These are phyloP conservation scores for Solanum aculeatissimum DNA, from an alignment of 305 asterid species.

Conservation along the genomic window DNA sequence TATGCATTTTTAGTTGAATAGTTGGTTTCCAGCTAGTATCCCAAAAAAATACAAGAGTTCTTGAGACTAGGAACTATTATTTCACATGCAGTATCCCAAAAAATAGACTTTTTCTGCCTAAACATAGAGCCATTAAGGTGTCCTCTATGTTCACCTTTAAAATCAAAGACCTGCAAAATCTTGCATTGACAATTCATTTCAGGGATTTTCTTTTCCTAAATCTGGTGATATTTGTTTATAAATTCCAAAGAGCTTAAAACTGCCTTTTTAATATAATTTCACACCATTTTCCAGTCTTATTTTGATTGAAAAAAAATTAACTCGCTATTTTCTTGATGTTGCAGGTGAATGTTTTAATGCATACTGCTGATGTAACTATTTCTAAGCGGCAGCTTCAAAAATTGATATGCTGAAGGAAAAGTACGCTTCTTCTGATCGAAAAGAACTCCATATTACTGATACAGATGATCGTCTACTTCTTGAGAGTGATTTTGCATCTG, in stretches of 20 bases:
- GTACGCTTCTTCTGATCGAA: slow-evolving; percentile 14
- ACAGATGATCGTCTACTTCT: neutral
- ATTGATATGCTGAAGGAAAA: slow-evolving; percentile 17
- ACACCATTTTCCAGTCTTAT: neutral
- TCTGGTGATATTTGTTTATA: neutral
- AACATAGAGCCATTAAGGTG: neutral
- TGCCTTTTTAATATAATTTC: neutral
- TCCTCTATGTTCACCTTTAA: neutral
- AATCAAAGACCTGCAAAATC: neutral
- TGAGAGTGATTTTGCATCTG: neutral
- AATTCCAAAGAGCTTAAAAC: neutral
- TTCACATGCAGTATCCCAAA: neutral
- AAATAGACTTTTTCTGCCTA: neutral
- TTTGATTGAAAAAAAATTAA: neutral
- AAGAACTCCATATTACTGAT: slow-evolving; percentile 17
- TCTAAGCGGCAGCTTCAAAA: neutral
- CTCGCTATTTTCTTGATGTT: neutral
- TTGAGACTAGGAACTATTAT: neutral
- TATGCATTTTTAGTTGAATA: slow-evolving; percentile 5
- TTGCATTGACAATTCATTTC: neutral
- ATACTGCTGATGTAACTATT: slow-evolving; percentile 38
- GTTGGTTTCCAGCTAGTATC: neutral
- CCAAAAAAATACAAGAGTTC: neutral
- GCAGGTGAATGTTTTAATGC: slow-evolving; percentile 55
- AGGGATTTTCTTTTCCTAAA: neutral